Conservation (phyloP, 176 grass and related monocot species). For the Carex cristatella region DNA sequence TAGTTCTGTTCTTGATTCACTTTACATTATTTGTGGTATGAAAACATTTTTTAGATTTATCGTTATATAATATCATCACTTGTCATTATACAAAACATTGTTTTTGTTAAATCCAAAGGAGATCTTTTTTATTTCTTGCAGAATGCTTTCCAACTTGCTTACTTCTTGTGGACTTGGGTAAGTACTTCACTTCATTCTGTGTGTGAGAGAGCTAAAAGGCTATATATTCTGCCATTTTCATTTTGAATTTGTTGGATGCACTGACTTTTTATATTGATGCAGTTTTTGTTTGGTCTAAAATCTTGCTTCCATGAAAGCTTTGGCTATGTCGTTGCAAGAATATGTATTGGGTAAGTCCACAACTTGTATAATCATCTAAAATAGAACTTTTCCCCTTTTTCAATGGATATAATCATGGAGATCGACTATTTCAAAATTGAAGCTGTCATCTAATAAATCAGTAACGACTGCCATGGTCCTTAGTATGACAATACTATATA, state of each 20-base stretch:
- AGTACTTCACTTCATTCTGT: slow-evolving; percentile 1
- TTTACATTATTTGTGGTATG: slow-evolving; percentile 66
- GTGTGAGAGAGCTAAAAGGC: neutral
- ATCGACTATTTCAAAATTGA: neutral
- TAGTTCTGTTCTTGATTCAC: slow-evolving; percentile 86
- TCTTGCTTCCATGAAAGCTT: slow-evolving; percentile 42
- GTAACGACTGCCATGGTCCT: neutral
- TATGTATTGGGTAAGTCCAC: slow-evolving; percentile 37
- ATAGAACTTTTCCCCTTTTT: neutral
- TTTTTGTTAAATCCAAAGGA: neutral
- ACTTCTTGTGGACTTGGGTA: slow-evolving; percentile 83
- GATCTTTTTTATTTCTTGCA: slow-evolving; percentile 23
- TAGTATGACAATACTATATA: neutral
- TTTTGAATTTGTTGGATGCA: neutral
- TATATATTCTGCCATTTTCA: neutral
- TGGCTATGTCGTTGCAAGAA: slow-evolving; percentile 37
- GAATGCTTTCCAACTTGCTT: slow-evolving; percentile 89
- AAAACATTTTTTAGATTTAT: neutral
- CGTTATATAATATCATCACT: neutral
- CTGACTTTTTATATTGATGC: neutral
- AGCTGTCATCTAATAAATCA: neutral
- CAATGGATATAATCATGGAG: neutral
- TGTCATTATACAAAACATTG: neutral
- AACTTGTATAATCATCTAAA: neutral
- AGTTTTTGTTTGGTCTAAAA: slow-evolving; percentile 49